Base-by-base conservation (phyloP, 805 yeast genomes). In the Sugiyamaella boreocaroliniensis region DNA sequence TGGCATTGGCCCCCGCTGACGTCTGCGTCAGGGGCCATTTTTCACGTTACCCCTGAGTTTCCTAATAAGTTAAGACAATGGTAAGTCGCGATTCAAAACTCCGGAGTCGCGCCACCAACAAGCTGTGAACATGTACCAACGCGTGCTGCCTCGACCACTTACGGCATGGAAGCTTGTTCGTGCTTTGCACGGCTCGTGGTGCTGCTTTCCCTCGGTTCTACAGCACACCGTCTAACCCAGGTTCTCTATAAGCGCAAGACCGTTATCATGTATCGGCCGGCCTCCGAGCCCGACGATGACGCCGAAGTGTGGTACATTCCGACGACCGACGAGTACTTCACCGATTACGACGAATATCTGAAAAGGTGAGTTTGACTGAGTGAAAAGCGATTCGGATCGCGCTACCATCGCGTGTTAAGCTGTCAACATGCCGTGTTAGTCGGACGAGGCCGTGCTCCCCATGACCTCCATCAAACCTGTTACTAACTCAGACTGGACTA, bases 301-400 rank as follows among this genome's bases (percentile, higher is more conserved):
- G 73, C 82, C 5, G 81, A 81, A 49, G 95, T 89, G 1, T 93
- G 89, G 88, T 75, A 73, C 60, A 89, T 92, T 48, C 81, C 85
- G 10, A 83, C 83, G 59, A 93, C 98, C 1, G 83, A 83, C 50
- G 99, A 92, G 72, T 92, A 95, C 89, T 93, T 89, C 67, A 60
- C 72, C 12, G 73, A 74, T 5, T 92, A 93, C 67, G 87, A 85
- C 50, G 89, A 83, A 9, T 92, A 88, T 62, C 71, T 93, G 47
- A 32, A 32, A 14, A 32, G 37, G 37, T 32, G 37, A 32, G 37
- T 32, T 10, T 22, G 26, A 70, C 70, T 19, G 64, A 71, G 51
- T 55, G 41, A 26, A 44, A 37, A 29, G 29, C 14, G 10, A 49
- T 22, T 4, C 26, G 26, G 26, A 22, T 22, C 26, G 26, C 26